These are phyloP conservation scores for Eucalyptus sp. DNA, from an alignment of 345 rosid species.

Conservation along the genomic window DNA sequence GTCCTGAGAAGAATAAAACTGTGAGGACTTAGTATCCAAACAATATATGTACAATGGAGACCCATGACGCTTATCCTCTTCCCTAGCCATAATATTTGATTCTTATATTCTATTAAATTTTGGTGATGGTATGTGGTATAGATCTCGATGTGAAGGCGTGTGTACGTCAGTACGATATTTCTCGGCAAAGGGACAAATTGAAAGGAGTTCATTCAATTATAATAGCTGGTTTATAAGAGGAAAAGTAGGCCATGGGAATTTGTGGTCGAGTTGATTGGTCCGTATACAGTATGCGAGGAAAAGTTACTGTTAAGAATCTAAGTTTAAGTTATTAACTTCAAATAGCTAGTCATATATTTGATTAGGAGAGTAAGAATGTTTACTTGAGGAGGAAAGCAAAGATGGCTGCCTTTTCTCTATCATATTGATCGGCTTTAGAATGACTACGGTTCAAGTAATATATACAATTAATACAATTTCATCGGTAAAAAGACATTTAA, in stretches of 20 bases:
- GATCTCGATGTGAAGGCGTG: too few species aligned
- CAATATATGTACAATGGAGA: too few species aligned
- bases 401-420: neutral
- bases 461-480: neutral
- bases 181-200: neutral
- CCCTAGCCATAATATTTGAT: too few species aligned
- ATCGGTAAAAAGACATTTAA: neutral
- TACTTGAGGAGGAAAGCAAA: neutral
- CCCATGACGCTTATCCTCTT: too few species aligned
- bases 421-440: neutral
- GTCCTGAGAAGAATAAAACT: too few species aligned
- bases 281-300: neutral
- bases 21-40: too few species aligned
- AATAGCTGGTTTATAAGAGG: neutral
- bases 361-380: neutral
- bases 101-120: too few species aligned
- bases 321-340: neutral
- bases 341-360: neutral
- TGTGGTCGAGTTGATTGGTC: neutral
- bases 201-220: neutral
- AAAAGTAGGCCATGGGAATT: neutral
- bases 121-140: too few species aligned
- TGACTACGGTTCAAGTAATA: accelerated
- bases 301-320: neutral
- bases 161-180: too few species aligned